Evolutionary conservation across 345 rosid species (phyloP).

Genomic region (Citrus trifoliata): DNA sequence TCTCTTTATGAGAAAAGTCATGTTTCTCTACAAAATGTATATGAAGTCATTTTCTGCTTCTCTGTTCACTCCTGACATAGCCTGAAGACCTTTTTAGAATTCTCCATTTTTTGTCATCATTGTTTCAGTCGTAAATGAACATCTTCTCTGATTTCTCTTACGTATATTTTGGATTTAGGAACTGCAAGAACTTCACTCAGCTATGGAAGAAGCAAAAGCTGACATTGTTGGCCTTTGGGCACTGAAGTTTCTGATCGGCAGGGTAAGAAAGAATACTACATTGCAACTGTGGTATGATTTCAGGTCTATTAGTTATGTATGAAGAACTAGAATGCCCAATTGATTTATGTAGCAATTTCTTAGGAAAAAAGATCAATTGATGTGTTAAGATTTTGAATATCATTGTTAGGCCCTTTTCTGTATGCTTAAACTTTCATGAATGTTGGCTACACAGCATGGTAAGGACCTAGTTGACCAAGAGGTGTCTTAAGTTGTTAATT

Average conservation of each 20-base stretch:
- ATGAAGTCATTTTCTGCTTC: not conserved
- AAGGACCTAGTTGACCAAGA: not conserved
- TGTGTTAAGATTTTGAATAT: not conserved
- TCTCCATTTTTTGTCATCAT: not conserved
- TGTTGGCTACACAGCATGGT: not conserved
- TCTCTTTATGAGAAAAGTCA: not conserved
- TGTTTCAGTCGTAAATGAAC: not conserved
- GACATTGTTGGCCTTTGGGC: slow-evolving; percentile 99
- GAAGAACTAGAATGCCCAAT: not conserved
- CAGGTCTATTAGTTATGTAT: not conserved
- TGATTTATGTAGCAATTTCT: not conserved
- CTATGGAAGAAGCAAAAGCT: slow-evolving; percentile 95
- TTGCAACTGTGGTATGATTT: not conserved
- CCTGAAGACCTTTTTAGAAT: not conserved
- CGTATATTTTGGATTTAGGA: slow-evolving; percentile 45
- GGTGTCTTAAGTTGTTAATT: not conserved
- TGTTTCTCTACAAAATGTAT: not conserved
- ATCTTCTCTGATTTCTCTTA: not conserved
- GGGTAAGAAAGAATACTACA: slow-evolving; percentile 34
- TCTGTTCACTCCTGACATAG: not conserved
- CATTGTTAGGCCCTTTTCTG: not conserved
- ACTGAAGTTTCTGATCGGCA: slow-evolving; percentile 61
- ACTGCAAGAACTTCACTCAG: slow-evolving; percentile 85
- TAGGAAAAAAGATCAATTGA: not conserved
- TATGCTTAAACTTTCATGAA: not conserved